Conservation (phyloP, 192 early-diverging fungal genomes). For the Lobosporangium transversale region DNA sequence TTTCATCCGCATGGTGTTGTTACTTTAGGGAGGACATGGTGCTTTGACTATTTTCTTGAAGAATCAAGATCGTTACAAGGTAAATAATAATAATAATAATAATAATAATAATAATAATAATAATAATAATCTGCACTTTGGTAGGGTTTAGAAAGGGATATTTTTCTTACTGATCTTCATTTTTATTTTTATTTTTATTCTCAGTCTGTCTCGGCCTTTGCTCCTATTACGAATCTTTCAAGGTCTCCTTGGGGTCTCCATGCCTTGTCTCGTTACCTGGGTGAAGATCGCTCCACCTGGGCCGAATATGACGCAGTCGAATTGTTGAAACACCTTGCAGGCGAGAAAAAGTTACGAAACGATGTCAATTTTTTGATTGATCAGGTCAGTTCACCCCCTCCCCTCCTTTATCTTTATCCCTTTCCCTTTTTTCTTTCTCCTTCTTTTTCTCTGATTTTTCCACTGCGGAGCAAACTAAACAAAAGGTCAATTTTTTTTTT, state of each 20-base stretch:
- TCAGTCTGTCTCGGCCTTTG: conserved; percentile 78
- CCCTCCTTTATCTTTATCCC: too few relatives aligned
- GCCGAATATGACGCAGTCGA: conserved; percentile 79
- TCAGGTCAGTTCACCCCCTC: conserved; percentile 15
- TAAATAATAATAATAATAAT: too few relatives aligned
- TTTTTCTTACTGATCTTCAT: neutral
- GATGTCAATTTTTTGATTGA: conserved; percentile 42
- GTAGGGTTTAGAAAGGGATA: neutral
- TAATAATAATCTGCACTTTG: too few relatives aligned
- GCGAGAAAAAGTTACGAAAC: conserved; percentile 24
- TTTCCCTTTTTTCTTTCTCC: conserved; percentile 7
- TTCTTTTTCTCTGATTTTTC: too few relatives aligned
- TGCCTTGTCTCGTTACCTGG: conserved; percentile 82
- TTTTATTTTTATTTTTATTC: neutral
- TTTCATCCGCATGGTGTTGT: neutral
- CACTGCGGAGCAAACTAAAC: too few relatives aligned
- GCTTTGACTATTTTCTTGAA: conserved; percentile 81
- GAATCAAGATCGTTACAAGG: conserved; percentile 75
- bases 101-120: too few relatives aligned
- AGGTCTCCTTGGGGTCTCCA: conserved; percentile 82
- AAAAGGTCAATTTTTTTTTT: conserved; percentile 14
- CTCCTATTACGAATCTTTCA: conserved; percentile 82
- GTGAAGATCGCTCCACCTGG: conserved; percentile 68
- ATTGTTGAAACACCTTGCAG: conserved; percentile 64
- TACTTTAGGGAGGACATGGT: conserved; percentile 88